Conservation (phyloP, 1,284 basidiomycete species). For the Phenoliferia sp. region DNA sequence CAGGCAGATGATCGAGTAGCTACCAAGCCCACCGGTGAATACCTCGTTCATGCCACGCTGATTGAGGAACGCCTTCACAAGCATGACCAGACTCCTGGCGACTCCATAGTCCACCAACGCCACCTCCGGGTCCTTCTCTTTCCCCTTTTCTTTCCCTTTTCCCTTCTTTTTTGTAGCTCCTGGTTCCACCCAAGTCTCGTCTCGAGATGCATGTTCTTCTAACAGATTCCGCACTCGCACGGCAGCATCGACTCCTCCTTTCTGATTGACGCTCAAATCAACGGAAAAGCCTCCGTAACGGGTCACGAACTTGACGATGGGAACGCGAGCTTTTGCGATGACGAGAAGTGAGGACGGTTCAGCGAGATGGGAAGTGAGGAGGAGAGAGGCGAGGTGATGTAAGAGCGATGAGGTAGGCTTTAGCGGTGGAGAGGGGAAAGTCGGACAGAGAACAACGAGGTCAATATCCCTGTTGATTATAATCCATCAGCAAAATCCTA, state of each 20-base stretch:
- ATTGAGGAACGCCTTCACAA: constrained; percentile 83
- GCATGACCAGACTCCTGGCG: constrained; percentile 60
- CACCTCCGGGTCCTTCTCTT: neutral
- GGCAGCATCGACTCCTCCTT: constrained; percentile 75
- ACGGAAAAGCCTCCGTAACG: constrained; percentile 67
- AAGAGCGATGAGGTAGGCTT: constrained; percentile 27
- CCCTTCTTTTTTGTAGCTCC: constrained; percentile 8
- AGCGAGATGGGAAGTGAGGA: constrained; percentile 30
- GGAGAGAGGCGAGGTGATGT: constrained; percentile 29
- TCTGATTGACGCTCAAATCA: constrained; percentile 86
- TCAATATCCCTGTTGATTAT: constrained; percentile 51
- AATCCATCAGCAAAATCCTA: neutral
- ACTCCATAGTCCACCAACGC: constrained; percentile 33
- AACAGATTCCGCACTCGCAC: constrained; percentile 40
- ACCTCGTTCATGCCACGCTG: constrained; percentile 96
- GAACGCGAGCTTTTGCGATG: constrained; percentile 50
- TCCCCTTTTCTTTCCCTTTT: constrained; percentile 10
- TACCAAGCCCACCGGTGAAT: constrained; percentile 88
- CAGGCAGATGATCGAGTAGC: constrained; percentile 89
- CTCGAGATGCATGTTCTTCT: constrained; percentile 25
- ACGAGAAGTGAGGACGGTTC: constrained; percentile 29
- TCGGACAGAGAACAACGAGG: constrained; percentile 48
- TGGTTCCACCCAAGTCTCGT: constrained; percentile 25
- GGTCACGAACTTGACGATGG: constrained; percentile 79
- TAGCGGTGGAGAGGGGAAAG: constrained; percentile 28